Percentiles rank a stretch among this genome's conserved stretches.
Evolutionary conservation across 495 filamentous ascomycete species (phyloP).

Genomic region (Penicillium lividum): DNA sequence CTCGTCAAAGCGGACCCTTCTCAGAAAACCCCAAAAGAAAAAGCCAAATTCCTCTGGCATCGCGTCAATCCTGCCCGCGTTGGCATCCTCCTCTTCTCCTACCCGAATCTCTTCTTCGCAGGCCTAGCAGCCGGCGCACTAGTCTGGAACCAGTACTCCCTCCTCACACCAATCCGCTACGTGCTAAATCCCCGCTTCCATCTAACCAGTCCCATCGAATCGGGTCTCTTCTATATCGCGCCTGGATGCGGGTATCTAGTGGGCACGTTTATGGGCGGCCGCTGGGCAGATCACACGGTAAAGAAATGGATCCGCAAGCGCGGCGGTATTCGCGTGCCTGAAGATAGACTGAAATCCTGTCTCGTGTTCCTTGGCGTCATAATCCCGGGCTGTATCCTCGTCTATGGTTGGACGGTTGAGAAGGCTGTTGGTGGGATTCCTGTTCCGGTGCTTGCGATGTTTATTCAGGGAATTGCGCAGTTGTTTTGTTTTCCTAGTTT

Average conservation of each 20-base stretch:
- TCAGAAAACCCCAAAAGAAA: conserved; percentile 46
- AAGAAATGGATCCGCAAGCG: conserved; percentile 62
- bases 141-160: conserved; percentile 73
- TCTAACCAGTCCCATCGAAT: conserved; percentile 64
- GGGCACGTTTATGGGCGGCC: conserved; percentile 70
- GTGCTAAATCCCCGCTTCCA: conserved; percentile 72
- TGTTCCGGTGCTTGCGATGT: conserved; percentile 68
- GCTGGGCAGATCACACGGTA: conserved; percentile 68
- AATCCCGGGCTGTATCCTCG: conserved; percentile 64
- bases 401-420: conserved; percentile 75
- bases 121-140: conserved; percentile 60
- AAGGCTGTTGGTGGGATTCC: conserved; percentile 65
- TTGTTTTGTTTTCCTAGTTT: conserved; percentile 71
- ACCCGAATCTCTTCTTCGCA: conserved; percentile 65
- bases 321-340: conserved; percentile 59
- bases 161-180: conserved; percentile 74
- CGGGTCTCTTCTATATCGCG: conserved; percentile 72
- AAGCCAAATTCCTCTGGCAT: conserved; percentile 53
- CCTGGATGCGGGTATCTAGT: conserved; percentile 69
- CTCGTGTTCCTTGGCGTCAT: conserved; percentile 59
- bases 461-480: conserved; percentile 69
- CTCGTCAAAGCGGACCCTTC: conserved; percentile 56
- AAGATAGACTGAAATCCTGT: conserved; percentile 67
- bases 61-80: conserved; percentile 66
- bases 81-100: conserved; percentile 54